Evolutionary conservation across 192 early-diverging fungal species (phyloP).

Genomic region (Diversispora epigaea): DNA sequence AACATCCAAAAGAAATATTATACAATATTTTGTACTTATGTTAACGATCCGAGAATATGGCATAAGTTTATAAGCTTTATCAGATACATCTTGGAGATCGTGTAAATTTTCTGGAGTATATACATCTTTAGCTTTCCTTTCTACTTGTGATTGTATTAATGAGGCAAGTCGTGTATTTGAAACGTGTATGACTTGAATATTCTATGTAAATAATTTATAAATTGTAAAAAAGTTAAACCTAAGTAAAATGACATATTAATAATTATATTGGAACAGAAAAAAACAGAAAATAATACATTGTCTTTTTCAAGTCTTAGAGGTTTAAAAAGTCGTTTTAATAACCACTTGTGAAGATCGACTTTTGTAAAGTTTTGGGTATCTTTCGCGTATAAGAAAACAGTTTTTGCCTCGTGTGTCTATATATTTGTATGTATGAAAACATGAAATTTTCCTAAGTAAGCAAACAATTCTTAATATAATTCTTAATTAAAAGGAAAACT

Average conservation of each 20-base stretch:
- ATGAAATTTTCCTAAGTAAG: too few species aligned
- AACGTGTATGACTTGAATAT: slow-evolving; percentile 19
- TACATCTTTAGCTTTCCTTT: slow-evolving; percentile 6
- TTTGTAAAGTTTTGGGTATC: slow-evolving; percentile 18
- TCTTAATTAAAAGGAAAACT: too few species aligned
- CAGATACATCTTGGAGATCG: background rate
- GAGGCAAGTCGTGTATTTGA: slow-evolving; percentile 16
- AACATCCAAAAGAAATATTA: slow-evolving; percentile 71
- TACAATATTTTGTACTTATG: slow-evolving; percentile 56
- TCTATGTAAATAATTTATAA: slow-evolving; percentile 1
- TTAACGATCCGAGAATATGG: slow-evolving; percentile 66
- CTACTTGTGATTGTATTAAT: slow-evolving; percentile 26
- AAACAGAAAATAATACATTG: slow-evolving; percentile 23
- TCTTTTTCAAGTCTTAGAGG: slow-evolving; percentile 35
- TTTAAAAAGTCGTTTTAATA: slow-evolving; percentile 40
- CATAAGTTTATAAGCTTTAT: slow-evolving; percentile 52
- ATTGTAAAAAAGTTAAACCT: background rate
- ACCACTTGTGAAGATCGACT: slow-evolving; percentile 41
- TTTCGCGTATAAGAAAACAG: slow-evolving; percentile 35
- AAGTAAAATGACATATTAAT: background rate
- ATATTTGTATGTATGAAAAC: too few species aligned
- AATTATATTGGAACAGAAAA: background rate
- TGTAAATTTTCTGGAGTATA: slow-evolving; percentile 29
- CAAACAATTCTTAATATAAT: too few species aligned
- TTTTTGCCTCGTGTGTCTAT: slow-evolving; percentile 29